A percentile compares a stretch with the other conserved stretches of the same genome.
Conservation (phyloP, 768 basidiomycete genomes). For the Mycena vulgaris region DNA sequence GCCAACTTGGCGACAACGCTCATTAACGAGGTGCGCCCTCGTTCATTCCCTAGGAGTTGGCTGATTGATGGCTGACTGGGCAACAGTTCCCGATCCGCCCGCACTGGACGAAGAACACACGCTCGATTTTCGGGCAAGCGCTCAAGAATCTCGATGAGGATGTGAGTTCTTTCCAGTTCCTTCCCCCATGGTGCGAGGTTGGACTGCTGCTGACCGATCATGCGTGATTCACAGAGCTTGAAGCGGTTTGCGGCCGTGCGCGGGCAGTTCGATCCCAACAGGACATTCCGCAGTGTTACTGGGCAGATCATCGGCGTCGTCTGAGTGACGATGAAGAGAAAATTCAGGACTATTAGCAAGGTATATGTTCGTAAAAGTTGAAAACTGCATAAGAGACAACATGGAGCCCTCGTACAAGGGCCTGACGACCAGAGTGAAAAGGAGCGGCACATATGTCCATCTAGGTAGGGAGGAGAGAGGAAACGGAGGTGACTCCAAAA, state of each 20-base stretch:
- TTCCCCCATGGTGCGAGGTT: too few relatives aligned
- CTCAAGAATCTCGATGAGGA: slow-evolving; percentile 52
- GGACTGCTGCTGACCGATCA: background rate
- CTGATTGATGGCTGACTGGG: too few relatives aligned
- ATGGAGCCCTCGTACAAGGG: too few relatives aligned
- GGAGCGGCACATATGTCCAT: too few relatives aligned
- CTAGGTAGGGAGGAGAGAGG: too few relatives aligned
- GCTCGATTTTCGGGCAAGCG: slow-evolving; percentile 46
- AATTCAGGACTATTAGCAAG: too few relatives aligned
- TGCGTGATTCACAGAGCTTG: slow-evolving; percentile 43
- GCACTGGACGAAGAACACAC: slow-evolving; percentile 57
- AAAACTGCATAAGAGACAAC: too few relatives aligned
- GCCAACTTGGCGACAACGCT: slow-evolving; percentile 43
- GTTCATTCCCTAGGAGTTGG: too few relatives aligned
- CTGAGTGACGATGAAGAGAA: slow-evolving; percentile 4
- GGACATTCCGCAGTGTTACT: slow-evolving; percentile 52
- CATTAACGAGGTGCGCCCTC: slow-evolving; percentile 50
- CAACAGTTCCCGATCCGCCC: slow-evolving; percentile 54
- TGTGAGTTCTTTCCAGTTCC: slow-evolving; percentile 41
- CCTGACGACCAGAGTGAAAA: too few relatives aligned
- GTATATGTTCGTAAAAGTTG: too few relatives aligned
- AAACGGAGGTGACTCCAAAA: too few relatives aligned
- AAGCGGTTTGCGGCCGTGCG: slow-evolving; percentile 51
- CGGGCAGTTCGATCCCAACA: slow-evolving; percentile 50
- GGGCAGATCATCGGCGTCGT: slow-evolving; percentile 56